Percentiles rank a stretch among this genome's conserved stretches.
phyloP scores from a whole-genome alignment of 75 land plant species.

The Picea sitchensis region DNA sequence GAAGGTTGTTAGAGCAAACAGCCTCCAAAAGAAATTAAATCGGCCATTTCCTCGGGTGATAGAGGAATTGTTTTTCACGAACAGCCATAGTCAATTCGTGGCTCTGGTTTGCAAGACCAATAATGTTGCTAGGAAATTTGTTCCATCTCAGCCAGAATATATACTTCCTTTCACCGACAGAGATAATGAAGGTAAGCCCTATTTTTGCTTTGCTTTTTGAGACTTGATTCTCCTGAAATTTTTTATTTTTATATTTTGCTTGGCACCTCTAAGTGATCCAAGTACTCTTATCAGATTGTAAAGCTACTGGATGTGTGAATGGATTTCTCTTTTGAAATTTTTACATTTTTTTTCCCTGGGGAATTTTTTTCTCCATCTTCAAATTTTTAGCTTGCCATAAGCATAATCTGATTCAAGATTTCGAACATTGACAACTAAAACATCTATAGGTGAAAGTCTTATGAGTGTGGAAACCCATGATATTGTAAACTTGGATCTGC shows the following conservation, averaged over 20 bases:
- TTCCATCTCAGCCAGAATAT: neutral
- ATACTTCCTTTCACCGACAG: neutral
- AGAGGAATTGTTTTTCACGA: constrained; percentile 4
- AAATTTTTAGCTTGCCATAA: neutral
- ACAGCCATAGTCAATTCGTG: neutral
- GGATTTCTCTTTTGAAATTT: no score
- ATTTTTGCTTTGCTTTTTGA: neutral
- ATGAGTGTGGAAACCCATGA: neutral
- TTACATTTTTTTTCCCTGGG: no score
- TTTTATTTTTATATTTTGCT: neutral
- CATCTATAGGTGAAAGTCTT: neutral
- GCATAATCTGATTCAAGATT: neutral
- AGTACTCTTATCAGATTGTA: no score
- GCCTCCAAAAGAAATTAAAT: neutral
- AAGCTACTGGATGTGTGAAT: no score
- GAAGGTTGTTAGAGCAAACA: constrained; percentile 1
- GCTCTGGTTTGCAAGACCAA: constrained; percentile 2
- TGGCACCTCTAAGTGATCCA: no score
- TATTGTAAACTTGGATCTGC: neutral
- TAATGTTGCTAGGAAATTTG: neutral
- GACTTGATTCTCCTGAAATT: neutral
- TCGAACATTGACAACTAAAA: neutral
- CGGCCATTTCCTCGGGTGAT: constrained; percentile 9
- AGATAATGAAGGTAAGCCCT: constrained; percentile 7
- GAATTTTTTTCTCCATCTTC: neutral